Evolutionary conservation across 1,284 basidiomycete genomes (phyloP).

Genomic region (Amylostereum areolatum): DNA sequence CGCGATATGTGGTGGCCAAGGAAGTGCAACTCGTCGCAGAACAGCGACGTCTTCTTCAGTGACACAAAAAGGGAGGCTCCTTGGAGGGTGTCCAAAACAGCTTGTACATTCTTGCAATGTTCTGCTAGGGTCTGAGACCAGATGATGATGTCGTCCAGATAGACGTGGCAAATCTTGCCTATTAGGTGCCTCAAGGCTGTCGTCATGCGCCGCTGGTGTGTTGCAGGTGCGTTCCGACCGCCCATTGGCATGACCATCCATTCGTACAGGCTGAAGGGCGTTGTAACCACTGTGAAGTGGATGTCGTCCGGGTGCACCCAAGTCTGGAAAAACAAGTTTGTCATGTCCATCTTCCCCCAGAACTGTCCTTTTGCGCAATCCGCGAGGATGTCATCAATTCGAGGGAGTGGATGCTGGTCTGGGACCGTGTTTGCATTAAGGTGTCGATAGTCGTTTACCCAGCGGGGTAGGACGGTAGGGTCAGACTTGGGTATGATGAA

Average conservation of each 20-base stretch:
- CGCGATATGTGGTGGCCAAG: slow-evolving; percentile 29
- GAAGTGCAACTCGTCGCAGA: slow-evolving; percentile 21
- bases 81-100: slow-evolving; percentile 20
- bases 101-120: slow-evolving; percentile 24
- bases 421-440: slow-evolving; percentile 30
- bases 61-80: slow-evolving; percentile 17
- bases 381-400: slow-evolving; percentile 27
- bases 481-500: slow-evolving; percentile 35
- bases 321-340: slow-evolving; percentile 36
- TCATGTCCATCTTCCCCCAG: slow-evolving; percentile 34
- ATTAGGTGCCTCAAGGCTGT: slow-evolving; percentile 23
- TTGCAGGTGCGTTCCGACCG: slow-evolving; percentile 28
- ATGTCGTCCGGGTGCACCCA: slow-evolving; percentile 29
- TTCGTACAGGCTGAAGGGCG: slow-evolving; percentile 32
- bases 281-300: slow-evolving; percentile 29
- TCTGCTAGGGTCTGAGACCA: slow-evolving; percentile 31
- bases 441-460: slow-evolving; percentile 35
- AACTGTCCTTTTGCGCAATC: slow-evolving; percentile 26
- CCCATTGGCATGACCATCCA: slow-evolving; percentile 40
- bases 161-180: slow-evolving; percentile 33
- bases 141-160: slow-evolving; percentile 40
- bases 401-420: slow-evolving; percentile 29
- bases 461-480: slow-evolving; percentile 24
- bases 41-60: slow-evolving; percentile 25
- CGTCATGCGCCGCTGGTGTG: slow-evolving; percentile 29